Evolutionary conservation across 768 basidiomycete genomes (phyloP), one percentile per base, ranked within the genome.

Genomic region (Ramaria sp.): DNA sequence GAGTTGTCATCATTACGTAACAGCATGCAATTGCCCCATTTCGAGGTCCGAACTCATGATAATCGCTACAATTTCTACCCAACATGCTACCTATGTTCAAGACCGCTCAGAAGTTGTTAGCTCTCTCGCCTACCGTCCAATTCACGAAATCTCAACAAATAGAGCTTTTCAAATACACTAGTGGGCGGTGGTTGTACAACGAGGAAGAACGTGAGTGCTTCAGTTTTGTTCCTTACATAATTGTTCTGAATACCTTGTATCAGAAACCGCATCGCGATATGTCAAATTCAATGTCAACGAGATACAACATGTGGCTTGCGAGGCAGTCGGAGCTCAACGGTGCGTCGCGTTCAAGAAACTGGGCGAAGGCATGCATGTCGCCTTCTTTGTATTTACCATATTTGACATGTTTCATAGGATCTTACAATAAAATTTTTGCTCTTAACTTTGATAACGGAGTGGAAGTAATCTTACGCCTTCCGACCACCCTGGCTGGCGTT

Each of bases 391-490:
- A 12, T 38, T 2, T 7, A 11, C 3, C n/a, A 60, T 57, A 56
- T 51, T 58, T 51, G 42, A 43, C 31, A 51, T 22, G 33, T 55
- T 53, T 47, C 55, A 56, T 58, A 67, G 72, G 72, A n/a, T 71
- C 72, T 1, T 69, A 69, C 55, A 75, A 75, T 63, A 70, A 71
- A 27, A 68, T 61, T 42, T 75, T 76, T 62, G 65, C 69, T 60
- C 69, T 77, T 59, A 71, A 70, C 58, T 62, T 74, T 62, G 67
- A 64, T 59, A 66, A 66, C 49, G 65, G 60, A 45, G 69, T 69
- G 59, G 63, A 69, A 58, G 65, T 76, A 63, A 65, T 77, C 5
- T 75, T 74, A 0, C 72, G 72, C 27, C 68, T 76, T 51, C 76
- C 76, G 41, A 73, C 71, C 61, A 72, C 71, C 5, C 53, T 59